A percentile compares a stretch with the other conserved stretches of the same genome.
Conservation (phyloP, 805 yeast genomes). For the Sugiyamaella mastotermitis region DNA sequence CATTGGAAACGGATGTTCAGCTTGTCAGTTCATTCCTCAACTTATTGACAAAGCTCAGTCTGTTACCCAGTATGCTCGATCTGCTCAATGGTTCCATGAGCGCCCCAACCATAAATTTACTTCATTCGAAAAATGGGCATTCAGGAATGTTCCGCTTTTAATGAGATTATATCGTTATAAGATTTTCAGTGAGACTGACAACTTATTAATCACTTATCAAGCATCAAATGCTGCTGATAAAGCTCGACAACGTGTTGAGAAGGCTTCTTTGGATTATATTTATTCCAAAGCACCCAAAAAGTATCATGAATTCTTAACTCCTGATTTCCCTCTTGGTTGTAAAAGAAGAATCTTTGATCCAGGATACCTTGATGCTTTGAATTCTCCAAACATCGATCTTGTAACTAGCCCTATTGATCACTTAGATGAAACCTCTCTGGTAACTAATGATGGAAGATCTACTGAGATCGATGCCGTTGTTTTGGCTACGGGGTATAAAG, state of each 20-base stretch:
- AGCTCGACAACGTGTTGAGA: not conserved
- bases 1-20: slow-evolving; percentile 22
- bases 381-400: slow-evolving; percentile 7
- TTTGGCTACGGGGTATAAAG: slow-evolving; percentile 16
- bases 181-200: slow-evolving; percentile 1
- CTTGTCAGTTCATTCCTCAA: slow-evolving; percentile 17
- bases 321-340: slow-evolving; percentile 16
- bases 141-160: slow-evolving; percentile 1
- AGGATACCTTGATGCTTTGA: slow-evolving; percentile 13
- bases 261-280: slow-evolving; percentile 7
- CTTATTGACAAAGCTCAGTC: slow-evolving; percentile 7
- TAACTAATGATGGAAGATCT: not conserved
- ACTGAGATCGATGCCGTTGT: slow-evolving; percentile 11
- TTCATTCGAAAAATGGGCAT: slow-evolving; percentile 2
- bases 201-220: not conserved
- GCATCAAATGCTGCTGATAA: too few species aligned
- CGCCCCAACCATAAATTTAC: slow-evolving; percentile 1
- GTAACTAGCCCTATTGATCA: slow-evolving; percentile 12
- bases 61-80: slow-evolving; percentile 16
- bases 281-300: slow-evolving; percentile 11
- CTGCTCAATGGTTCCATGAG: slow-evolving; percentile 10
- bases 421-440: slow-evolving; percentile 8
- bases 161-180: slow-evolving; percentile 1
- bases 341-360: slow-evolving; percentile 16
- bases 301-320: slow-evolving; percentile 14